Evolutionary conservation across 164 flowering plant genomes (phyloP), one percentile per base, ranked within the genome.

Genomic region (Paratinospora sagittata): DNA sequence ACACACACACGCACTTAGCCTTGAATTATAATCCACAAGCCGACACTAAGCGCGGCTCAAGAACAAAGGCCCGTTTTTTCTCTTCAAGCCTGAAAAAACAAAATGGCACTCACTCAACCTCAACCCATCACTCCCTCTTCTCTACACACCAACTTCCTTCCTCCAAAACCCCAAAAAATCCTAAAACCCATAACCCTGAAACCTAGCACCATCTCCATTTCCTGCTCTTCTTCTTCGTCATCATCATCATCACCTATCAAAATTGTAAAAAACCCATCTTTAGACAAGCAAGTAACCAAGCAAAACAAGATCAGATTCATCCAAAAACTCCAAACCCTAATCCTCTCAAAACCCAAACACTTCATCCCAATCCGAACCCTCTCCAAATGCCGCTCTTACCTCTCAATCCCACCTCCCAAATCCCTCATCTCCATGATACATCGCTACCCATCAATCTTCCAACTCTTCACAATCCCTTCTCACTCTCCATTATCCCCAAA

Each of bases 301-400:
- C 84, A 84, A 33, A 90, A 91, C 82, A 89, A 79, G 70, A 79
- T 89, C 55, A 87, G 96, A 17, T 92, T 96, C 73, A 85, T 90
- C 0, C 96, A 88, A 21, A 96, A 93, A 84, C 90, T 96, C 36
- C 87, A 82, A 73, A 89, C 90, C 0, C 81, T 96, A 0, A 82
- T 96, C 58, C 96, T 92, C 33, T 91, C 99, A 11, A 91, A 92
- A 75, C 98, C 98, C 61, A 86, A 86, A 68, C 92, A 88, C 74
- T 91, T 65, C 79, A 80, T 96, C 71, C 89, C 85, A 1, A 73
- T 95, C 36, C 81, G 78, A 36, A 78, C 89, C 69, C 89, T 93
- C 37, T 80, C 85, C 76, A 90, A 89, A 84, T 95, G 97, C 73
- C 86, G 93, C 27, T 80, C 94, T 24, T 92, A 91, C 73, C 84